Evolutionary conservation across 805 yeast species (phyloP), one percentile per base, ranked within the genome.

Genomic region (Teunomyces kruisii): DNA sequence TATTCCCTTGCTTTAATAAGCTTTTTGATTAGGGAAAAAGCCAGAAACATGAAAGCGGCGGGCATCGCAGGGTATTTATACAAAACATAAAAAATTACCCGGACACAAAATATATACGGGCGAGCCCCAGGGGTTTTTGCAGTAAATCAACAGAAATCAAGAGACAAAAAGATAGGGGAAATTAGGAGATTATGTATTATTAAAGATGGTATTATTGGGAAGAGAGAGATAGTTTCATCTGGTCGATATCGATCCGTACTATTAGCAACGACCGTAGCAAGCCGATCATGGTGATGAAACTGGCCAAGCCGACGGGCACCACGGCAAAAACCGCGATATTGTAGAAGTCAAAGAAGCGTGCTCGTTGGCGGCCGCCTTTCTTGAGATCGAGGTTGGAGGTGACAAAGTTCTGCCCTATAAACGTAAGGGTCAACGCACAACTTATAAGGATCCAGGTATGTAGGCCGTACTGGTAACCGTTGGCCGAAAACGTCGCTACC

Each of bases 231-330:
- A 15, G 32, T 9, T 37, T 22, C 22, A 40, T 17, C 24, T 47
- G 52, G 32, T 60, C 79, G 6, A 77, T 62, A 49, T 86, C 95
- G 42, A 88, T 62, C 46, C 96, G 76, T 42, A 89, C 72, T 19
- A 90, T 87, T 52, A 90, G 72, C 40, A 90, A 68, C 40, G 86
- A 80, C 48, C 98, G 68, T 13, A 92, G 68, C 31, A 92, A 68
- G 0, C 91, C 94, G 30, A 90, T 72, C 96, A 91, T 88, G 2
- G 98, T 90, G 17, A 91, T 67, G 57, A 94, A 92, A 55, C 97
- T 88, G 4, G 98, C 97, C 48, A 92, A 58, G 0, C 99, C 98
- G 13, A 92, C 89, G 0, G 99, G 99, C n/a, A 92, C 97, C 32
- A 92, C 99, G 2, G 98, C 97, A 68, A 88, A 92, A 1, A 92